These are phyloP conservation scores for sweet orange (Citrus sinensis) DNA, from an alignment of 345 rosid genomes.

Conservation along the genomic window DVS_A1.0 CM039163.1:49858001-49858500, in stretches of 20 bases:
- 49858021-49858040: neutral
- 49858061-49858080: slow-evolving; percentile 1
- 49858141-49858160: slow-evolving; percentile 90
- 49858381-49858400: slow-evolving; percentile 37
- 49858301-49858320: slow-evolving; percentile 54
- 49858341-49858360: slow-evolving; percentile 77
- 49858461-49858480: too few relatives aligned
- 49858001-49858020: neutral
- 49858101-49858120: neutral
- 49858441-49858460: too few relatives aligned
- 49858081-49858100: neutral
- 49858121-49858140: slow-evolving; percentile 61
- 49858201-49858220: neutral
- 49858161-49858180: slow-evolving; percentile 83
- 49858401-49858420: neutral
- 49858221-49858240: neutral
- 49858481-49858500: too few relatives aligned
- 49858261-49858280: neutral
- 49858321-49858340: slow-evolving; percentile 86
- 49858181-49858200: neutral
- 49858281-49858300: neutral
- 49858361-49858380: slow-evolving; percentile 75
- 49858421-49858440: too few relatives aligned
- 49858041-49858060: neutral
- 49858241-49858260: neutral